Evolutionary conservation across 2,329 filamentous ascomycete species (phyloP).

Genomic region (Ophiostoma quercus): DNA sequence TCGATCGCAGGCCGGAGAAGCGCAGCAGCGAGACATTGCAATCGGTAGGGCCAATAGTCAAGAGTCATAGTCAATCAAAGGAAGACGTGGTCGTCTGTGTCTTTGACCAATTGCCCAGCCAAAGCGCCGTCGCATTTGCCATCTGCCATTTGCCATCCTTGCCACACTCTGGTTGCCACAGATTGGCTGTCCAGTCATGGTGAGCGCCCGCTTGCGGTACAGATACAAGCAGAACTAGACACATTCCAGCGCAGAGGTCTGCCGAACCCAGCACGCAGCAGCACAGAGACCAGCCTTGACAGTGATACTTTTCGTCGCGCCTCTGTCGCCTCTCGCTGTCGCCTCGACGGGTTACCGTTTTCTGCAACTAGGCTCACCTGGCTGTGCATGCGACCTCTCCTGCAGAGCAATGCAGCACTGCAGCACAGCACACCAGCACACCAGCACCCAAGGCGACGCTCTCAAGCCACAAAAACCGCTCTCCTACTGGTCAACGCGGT

Average conservation of each 20-base stretch:
- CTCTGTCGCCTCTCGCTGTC: background rate
- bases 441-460: background rate
- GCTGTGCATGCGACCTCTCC: background rate
- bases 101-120: background rate
- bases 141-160: background rate
- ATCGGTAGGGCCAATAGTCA: background rate
- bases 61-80: background rate
- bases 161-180: background rate
- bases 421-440: background rate
- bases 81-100: background rate
- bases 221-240: background rate
- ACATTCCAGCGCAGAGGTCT: background rate
- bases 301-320: background rate
- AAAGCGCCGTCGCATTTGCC: no score
- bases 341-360: background rate
- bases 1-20: background rate
- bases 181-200: background rate
- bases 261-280: background rate
- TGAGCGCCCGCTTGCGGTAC: background rate
- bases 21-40: background rate
- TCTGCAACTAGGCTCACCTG: background rate
- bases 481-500: constrained; percentile 20
- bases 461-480: background rate
- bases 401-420: background rate
- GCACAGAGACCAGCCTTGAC: background rate